A percentile compares a stretch with the other conserved stretches of the same genome.
Conservation (phyloP, 495 filamentous ascomycete genomes). For the Talaromyces wortmannii region DNA sequence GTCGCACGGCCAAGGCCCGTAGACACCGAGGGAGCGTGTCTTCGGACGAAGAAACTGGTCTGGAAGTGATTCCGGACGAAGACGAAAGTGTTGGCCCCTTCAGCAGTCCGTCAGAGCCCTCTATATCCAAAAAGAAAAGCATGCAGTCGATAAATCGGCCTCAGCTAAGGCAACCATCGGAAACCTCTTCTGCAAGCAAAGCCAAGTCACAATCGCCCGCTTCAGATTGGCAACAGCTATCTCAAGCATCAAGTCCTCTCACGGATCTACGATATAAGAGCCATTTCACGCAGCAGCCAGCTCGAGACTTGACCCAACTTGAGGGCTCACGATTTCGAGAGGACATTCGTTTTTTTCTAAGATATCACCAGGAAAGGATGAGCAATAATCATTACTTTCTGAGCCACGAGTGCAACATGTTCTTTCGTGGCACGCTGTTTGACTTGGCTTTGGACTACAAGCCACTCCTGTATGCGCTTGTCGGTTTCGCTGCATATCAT, state of each 20-base stretch:
- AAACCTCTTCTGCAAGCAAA: slow-evolving; percentile 26
- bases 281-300: slow-evolving; percentile 23
- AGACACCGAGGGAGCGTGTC: slow-evolving; percentile 41
- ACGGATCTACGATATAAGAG: slow-evolving; percentile 6
- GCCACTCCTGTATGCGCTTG: slow-evolving; percentile 79
- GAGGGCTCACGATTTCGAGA: slow-evolving; percentile 34
- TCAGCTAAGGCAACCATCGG: slow-evolving; percentile 34
- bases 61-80: slow-evolving; percentile 63
- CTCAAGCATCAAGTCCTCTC: slow-evolving; percentile 25
- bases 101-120: slow-evolving; percentile 10
- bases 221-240: slow-evolving; percentile 27
- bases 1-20: slow-evolving; percentile 36
- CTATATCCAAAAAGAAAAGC: slow-evolving; percentile 23
- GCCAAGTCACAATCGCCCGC: slow-evolving; percentile 38
- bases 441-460: slow-evolving; percentile 71
- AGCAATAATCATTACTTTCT: slow-evolving; percentile 76
- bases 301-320: slow-evolving; percentile 19
- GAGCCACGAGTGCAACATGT: slow-evolving; percentile 57
- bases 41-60: slow-evolving; percentile 36
- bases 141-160: slow-evolving; percentile 33
- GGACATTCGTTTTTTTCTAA: slow-evolving; percentile 72
- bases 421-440: slow-evolving; percentile 64
- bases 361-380: slow-evolving; percentile 68
- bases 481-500: slow-evolving; percentile 89
- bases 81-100: slow-evolving; percentile 39